These are phyloP conservation scores for Pisolithus marmoratus DNA, from an alignment of 768 basidiomycete genomes.

Conservation along the genomic window DNA sequence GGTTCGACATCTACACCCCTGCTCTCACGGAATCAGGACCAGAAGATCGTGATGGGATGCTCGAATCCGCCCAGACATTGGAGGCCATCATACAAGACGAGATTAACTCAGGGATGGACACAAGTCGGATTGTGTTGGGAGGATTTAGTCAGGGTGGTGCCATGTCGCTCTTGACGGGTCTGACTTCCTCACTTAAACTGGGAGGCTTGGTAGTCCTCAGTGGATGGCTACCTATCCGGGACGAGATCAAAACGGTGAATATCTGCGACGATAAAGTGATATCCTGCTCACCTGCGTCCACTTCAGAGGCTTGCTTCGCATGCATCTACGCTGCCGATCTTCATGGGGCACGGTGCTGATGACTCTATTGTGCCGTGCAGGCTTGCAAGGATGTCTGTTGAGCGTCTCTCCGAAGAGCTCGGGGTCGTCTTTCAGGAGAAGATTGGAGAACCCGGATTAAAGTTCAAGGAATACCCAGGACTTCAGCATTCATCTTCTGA, in stretches of 20 bases:
- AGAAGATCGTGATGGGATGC: constrained; percentile 42
- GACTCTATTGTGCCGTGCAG: constrained; percentile 12
- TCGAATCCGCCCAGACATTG: constrained; percentile 29
- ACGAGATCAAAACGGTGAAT: constrained; percentile 35
- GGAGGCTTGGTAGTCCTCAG: constrained; percentile 38
- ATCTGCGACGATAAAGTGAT: background rate
- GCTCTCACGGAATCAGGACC: constrained; percentile 15
- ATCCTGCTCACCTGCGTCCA: background rate
- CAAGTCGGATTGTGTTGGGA: constrained; percentile 40
- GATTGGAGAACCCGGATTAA: background rate
- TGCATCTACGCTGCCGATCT: constrained; percentile 9
- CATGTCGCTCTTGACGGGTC: constrained; percentile 36
- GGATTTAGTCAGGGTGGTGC: constrained; percentile 47
- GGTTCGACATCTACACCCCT: constrained; percentile 14
- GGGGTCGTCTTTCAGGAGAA: constrained; percentile 5
- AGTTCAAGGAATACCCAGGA: background rate
- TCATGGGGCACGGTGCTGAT: constrained; percentile 19
- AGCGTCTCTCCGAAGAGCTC: constrained; percentile 12
- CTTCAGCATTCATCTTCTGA: constrained; percentile 9
- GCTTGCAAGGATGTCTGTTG: constrained; percentile 8
- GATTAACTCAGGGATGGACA: constrained; percentile 33
- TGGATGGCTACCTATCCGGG: constrained; percentile 39
- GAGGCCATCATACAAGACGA: constrained; percentile 37
- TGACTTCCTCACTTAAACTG: constrained; percentile 40
- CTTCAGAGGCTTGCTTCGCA: constrained; percentile 41